A percentile compares a stretch with the other conserved stretches of the same genome.
Conservation (phyloP, 192 early-diverging fungal species). For the Podila verticillata region DNA sequence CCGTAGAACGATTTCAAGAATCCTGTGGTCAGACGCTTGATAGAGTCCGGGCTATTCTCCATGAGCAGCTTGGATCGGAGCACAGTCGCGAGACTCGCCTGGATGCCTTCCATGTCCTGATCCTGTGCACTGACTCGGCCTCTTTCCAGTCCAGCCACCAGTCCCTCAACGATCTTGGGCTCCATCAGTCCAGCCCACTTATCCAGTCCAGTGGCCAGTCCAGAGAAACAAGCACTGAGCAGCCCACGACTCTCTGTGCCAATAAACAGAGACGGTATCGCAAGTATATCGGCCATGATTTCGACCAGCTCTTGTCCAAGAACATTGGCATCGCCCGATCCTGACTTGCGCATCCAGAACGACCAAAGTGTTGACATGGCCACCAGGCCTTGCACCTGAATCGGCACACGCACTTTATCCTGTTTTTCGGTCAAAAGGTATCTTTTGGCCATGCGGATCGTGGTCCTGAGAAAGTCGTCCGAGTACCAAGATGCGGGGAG, state of each 20-base stretch:
- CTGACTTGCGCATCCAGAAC: conserved; percentile 48
- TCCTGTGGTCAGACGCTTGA: conserved; percentile 14
- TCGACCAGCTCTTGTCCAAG: conserved; percentile 41
- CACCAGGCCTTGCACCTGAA: conserved; percentile 24
- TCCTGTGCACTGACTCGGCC: conserved; percentile 35
- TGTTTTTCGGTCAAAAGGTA: conserved; percentile 28
- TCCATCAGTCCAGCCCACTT: conserved; percentile 50
- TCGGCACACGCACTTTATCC: conserved; percentile 29
- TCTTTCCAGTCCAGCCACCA: conserved; percentile 31
- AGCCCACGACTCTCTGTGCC: conserved; percentile 18
- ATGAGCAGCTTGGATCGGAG: conserved; percentile 18
- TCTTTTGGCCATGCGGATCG: conserved; percentile 20
- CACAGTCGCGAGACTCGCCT: conserved; percentile 41
- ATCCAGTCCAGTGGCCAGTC: conserved; percentile 39
- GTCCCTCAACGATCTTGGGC: conserved; percentile 32
- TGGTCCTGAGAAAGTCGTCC: conserved; percentile 31
- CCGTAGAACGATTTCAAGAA: conserved; percentile 36
- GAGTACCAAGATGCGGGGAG: conserved; percentile 44
- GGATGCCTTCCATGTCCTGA: conserved; percentile 28
- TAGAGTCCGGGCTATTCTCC: conserved; percentile 14
- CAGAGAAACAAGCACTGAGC: conserved; percentile 34
- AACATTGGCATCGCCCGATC: conserved; percentile 31
- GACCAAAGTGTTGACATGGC: conserved; percentile 37
- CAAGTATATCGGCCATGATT: conserved; percentile 31
- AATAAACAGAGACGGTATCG: conserved; percentile 31